These are phyloP conservation scores for Madurella fahalii DNA, from an alignment of 2,329 filamentous ascomycete genomes.

Conservation along the genomic window DNA sequence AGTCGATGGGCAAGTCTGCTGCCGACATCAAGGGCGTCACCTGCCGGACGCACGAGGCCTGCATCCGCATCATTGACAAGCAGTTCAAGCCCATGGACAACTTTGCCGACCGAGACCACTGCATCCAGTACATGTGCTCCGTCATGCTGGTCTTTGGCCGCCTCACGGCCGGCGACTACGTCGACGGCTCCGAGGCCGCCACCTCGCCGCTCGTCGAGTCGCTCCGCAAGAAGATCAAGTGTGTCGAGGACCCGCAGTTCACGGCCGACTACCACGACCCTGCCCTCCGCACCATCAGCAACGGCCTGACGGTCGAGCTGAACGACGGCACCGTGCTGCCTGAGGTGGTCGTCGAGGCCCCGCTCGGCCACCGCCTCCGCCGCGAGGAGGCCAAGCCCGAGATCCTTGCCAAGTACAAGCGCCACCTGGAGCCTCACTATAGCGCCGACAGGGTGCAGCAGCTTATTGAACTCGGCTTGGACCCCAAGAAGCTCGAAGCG, in stretches of 20 bases:
- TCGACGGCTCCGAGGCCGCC: constrained; percentile 86
- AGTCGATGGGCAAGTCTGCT: constrained; percentile 80
- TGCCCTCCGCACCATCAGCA: constrained; percentile 89
- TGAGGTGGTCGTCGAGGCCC: constrained; percentile 89
- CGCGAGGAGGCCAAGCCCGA: constrained; percentile 97
- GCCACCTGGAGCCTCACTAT: constrained; percentile 83
- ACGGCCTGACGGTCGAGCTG: constrained; percentile 89
- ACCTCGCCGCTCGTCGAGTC: constrained; percentile 85
- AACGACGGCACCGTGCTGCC: constrained; percentile 90
- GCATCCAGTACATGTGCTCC: constrained; percentile 98
- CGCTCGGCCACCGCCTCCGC: constrained; percentile 84
- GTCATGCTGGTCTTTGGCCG: constrained; percentile 96
- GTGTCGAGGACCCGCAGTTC: constrained; percentile 93
- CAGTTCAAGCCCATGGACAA: constrained; percentile 99
- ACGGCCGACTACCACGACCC: constrained; percentile 96
- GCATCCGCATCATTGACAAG: constrained; percentile 99
- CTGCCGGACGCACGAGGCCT: constrained; percentile 96
- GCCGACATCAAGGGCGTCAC: constrained; percentile 90
- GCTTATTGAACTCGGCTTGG: constrained; percentile 74
- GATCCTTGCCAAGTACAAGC: constrained; percentile 92
- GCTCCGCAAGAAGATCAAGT: constrained; percentile 88
- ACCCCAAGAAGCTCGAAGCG: constrained; percentile 69
- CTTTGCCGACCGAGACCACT: constrained; percentile 99
- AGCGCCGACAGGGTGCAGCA: constrained; percentile 71
- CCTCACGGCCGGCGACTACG: constrained; percentile 89